Evolutionary conservation across 768 basidiomycete genomes (phyloP).

Genomic region (Mycena rebaudengoi): DNA sequence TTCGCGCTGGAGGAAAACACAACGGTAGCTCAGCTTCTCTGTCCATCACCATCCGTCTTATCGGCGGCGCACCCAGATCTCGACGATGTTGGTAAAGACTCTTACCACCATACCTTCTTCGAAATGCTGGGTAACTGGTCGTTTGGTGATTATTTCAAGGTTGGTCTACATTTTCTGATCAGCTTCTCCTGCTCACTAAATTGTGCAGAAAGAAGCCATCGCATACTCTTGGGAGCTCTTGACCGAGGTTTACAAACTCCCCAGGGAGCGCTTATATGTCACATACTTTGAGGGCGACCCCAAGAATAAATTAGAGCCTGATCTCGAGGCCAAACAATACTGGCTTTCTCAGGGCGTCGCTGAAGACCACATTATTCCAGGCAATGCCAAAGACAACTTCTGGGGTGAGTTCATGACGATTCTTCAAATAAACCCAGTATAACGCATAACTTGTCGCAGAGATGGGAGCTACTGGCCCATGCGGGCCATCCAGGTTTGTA

Average conservation of each 20-base stretch:
- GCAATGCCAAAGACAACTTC: constrained; percentile 97
- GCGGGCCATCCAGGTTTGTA: constrained; percentile 90
- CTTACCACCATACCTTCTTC: constrained; percentile 98
- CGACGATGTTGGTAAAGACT: constrained; percentile 98
- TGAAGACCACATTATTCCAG: constrained; percentile 91
- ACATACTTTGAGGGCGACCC: constrained; percentile 97
- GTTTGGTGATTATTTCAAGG: constrained; percentile 99
- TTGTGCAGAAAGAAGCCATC: constrained; percentile 88
- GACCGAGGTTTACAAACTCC: constrained; percentile 87
- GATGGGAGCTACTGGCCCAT: constrained; percentile 98
- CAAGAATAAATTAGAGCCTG: constrained; percentile 85
- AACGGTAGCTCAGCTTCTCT: constrained; percentile 66
- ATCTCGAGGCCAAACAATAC: constrained; percentile 84
- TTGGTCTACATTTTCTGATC: constrained; percentile 31
- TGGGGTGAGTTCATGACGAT: constrained; percentile 82
- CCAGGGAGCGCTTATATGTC: constrained; percentile 92
- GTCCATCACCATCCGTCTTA: neutral
- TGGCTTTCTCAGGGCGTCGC: constrained; percentile 92
- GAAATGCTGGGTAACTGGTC: constrained; percentile 99
- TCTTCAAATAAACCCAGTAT: neutral
- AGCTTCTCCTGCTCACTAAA: constrained; percentile 8
- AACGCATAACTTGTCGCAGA: constrained; percentile 65
- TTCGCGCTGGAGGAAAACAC: constrained; percentile 98
- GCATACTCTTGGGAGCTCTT: constrained; percentile 94
- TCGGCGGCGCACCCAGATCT: constrained; percentile 68